Percentiles rank a stretch among this genome's conserved stretches.
phyloP scores from a whole-genome alignment of 2,329 filamentous ascomycete genomes.

The Didymella pomorum region DNA sequence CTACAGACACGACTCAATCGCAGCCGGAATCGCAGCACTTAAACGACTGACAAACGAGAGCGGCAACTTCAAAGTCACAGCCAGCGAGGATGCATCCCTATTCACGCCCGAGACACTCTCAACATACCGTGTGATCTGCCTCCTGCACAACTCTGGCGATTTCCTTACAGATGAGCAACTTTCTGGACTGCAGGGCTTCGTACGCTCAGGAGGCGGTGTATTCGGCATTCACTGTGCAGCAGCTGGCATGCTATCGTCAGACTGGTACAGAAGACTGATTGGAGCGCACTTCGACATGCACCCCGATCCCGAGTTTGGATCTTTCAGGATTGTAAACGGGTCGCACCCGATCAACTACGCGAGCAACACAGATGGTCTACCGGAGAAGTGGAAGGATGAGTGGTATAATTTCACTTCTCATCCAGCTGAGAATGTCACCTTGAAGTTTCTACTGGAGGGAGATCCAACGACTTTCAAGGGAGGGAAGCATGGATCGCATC shows the following conservation, averaged over 20 bases:
- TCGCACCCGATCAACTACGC: constrained; percentile 5
- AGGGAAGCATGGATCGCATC: constrained; percentile 36
- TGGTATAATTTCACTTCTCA: constrained; percentile 43
- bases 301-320: constrained; percentile 31
- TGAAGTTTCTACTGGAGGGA: constrained; percentile 31
- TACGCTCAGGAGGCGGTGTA: constrained; percentile 33
- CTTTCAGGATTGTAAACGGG: constrained; percentile 17
- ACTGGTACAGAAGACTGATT: constrained; percentile 35
- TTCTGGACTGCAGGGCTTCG: constrained; percentile 25
- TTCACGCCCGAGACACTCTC: constrained; percentile 22
- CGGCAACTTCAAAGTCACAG: constrained; percentile 21
- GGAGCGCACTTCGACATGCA: constrained; percentile 41
- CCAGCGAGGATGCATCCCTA: constrained; percentile 31
- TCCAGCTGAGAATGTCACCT: constrained; percentile 31
- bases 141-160: constrained; percentile 29
- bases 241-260: constrained; percentile 32
- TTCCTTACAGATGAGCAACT: constrained; percentile 26
- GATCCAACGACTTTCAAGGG: constrained; percentile 33
- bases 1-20: constrained; percentile 42
- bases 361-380: background rate
- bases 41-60: constrained; percentile 17
- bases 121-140: constrained; percentile 24
- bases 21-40: constrained; percentile 27
- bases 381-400: constrained; percentile 33
- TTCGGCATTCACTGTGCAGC: constrained; percentile 40